Percentiles rank a stretch among this genome's conserved stretches.
These are phyloP conservation scores for Magnusiomyces tetraspermus DNA, from an alignment of 1,139 yeast species.

Conservation along the genomic window DNA sequence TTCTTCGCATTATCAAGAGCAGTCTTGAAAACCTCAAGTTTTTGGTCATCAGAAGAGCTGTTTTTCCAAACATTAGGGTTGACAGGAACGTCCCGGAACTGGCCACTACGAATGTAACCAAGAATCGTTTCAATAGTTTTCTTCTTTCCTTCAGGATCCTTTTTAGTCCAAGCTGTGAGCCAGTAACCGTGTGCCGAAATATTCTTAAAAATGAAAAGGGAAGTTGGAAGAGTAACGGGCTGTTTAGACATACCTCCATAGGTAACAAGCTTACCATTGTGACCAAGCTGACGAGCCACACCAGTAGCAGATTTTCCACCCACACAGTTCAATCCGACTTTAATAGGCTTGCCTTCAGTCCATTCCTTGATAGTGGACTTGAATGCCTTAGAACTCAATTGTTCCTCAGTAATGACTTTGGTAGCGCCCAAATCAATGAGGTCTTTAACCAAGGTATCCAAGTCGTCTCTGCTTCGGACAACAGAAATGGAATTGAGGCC, in stretches of 20 bases:
- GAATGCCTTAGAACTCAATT: slow-evolving; percentile 59
- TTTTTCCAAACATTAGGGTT: slow-evolving; percentile 38
- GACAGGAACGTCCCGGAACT: slow-evolving; percentile 53
- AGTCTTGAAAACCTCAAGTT: slow-evolving; percentile 41
- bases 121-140: slow-evolving; percentile 53
- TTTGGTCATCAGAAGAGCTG: slow-evolving; percentile 39
- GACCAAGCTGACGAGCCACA: slow-evolving; percentile 70
- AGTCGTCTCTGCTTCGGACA: slow-evolving; percentile 72
- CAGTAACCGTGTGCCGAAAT: slow-evolving; percentile 83
- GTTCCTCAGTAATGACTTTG: slow-evolving; percentile 79
- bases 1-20: slow-evolving; percentile 44
- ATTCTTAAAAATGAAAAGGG: slow-evolving; percentile 81
- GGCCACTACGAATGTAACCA: slow-evolving; percentile 38
- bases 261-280: slow-evolving; percentile 68
- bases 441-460: slow-evolving; percentile 51
- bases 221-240: slow-evolving; percentile 84
- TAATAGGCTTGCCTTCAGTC: slow-evolving; percentile 44
- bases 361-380: slow-evolving; percentile 52
- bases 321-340: slow-evolving; percentile 80
- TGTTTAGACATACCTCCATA: slow-evolving; percentile 97
- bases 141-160: slow-evolving; percentile 52
- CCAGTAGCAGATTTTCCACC: slow-evolving; percentile 82
- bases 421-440: slow-evolving; percentile 68
- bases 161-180: slow-evolving; percentile 72
- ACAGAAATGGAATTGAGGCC: slow-evolving; percentile 83